phyloP scores from a whole-genome alignment of 768 basidiomycete species.

The Lentinula guzmanii region DNA sequence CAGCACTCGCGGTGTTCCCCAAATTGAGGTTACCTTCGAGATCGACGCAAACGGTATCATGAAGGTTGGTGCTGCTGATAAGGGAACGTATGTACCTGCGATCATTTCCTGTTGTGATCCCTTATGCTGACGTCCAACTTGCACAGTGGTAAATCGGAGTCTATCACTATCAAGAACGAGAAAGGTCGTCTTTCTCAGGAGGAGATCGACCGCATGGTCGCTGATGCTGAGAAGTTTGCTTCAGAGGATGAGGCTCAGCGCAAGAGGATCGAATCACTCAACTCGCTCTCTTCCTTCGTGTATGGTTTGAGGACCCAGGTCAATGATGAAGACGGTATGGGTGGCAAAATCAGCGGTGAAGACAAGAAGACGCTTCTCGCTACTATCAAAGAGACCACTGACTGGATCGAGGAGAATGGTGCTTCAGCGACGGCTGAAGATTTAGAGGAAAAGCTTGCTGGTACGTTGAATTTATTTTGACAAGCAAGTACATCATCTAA shows the following conservation, averaged over 20 bases:
- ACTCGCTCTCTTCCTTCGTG: slow-evolving; percentile 74
- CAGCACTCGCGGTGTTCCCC: slow-evolving; percentile 93
- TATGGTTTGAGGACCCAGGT: slow-evolving; percentile 87
- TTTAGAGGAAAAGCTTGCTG: slow-evolving; percentile 83
- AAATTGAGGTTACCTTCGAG: slow-evolving; percentile 96
- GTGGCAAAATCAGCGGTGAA: slow-evolving; percentile 76
- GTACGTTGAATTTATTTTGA: slow-evolving; percentile 19
- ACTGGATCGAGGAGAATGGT: slow-evolving; percentile 89
- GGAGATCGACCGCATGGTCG: slow-evolving; percentile 95
- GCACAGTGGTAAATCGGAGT: slow-evolving; percentile 75
- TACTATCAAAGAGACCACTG: slow-evolving; percentile 81
- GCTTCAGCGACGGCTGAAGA: slow-evolving; percentile 76
- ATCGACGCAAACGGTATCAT: slow-evolving; percentile 95
- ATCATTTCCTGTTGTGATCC: not conserved
- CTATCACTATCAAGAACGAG: slow-evolving; percentile 93
- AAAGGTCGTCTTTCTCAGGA: slow-evolving; percentile 87
- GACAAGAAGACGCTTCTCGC: slow-evolving; percentile 82
- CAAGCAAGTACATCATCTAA: not conserved
- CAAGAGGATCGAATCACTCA: slow-evolving; percentile 82
- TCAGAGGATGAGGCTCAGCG: slow-evolving; percentile 73
- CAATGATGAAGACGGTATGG: slow-evolving; percentile 82
- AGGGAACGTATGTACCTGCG: slow-evolving; percentile 69
- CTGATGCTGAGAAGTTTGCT: slow-evolving; percentile 88
- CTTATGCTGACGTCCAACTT: not conserved
- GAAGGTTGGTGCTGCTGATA: slow-evolving; percentile 89